Evolutionary conservation across 2,329 filamentous ascomycete genomes (phyloP).

Genomic region (Fusarium chaquense): DNA sequence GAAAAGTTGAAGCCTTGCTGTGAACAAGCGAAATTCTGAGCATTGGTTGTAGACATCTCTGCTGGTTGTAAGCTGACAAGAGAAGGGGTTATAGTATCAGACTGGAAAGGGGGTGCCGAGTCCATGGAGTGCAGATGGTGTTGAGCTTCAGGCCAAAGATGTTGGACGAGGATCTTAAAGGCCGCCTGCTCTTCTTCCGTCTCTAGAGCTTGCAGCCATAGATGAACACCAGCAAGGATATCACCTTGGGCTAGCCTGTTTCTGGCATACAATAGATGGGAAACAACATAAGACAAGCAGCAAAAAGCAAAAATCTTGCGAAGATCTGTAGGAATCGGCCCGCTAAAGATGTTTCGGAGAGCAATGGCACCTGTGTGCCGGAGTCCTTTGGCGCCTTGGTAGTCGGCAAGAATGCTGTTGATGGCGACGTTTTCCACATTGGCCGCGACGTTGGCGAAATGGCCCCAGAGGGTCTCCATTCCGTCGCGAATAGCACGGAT

Average conservation of each 20-base stretch:
- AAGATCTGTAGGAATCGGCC: not conserved
- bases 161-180: slow-evolving; percentile 6
- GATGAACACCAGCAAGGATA: slow-evolving; percentile 24
- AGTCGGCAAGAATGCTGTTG: slow-evolving; percentile 11
- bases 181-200: slow-evolving; percentile 14
- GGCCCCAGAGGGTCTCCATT: slow-evolving; percentile 17
- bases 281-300: slow-evolving; percentile 39
- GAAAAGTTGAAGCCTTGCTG: not conserved
- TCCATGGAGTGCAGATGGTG: slow-evolving; percentile 15
- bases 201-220: slow-evolving; percentile 31
- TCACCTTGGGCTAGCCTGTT: not conserved
- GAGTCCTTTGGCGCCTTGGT: slow-evolving; percentile 21
- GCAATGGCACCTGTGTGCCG: slow-evolving; percentile 32
- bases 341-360: slow-evolving; percentile 35
- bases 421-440: not conserved
- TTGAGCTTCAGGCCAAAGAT: slow-evolving; percentile 37
- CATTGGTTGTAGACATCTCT: no score
- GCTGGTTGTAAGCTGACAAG: not conserved
- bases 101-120: not conserved
- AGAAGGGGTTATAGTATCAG: not conserved
- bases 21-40: not conserved
- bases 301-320: slow-evolving; percentile 35
- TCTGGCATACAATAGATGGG: not conserved
- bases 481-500: slow-evolving; percentile 18
- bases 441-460: slow-evolving; percentile 1